Base-by-base conservation (phyloP, 1,139 yeast species). In the Debaryomyces psychrophilus region DNA sequence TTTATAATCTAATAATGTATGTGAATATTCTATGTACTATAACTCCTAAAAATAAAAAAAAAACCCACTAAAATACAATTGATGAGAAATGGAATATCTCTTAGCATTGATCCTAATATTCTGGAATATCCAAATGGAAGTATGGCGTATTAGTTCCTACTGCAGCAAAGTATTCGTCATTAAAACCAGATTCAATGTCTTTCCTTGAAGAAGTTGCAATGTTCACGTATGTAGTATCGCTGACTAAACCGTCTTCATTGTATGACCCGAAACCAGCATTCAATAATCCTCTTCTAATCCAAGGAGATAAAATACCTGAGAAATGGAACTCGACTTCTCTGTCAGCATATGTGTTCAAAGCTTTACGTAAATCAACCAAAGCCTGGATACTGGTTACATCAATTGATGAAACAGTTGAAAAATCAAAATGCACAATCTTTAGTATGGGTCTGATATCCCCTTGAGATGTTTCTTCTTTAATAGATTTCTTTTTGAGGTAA, bases 301-400 rank as follows among this genome's bases (percentile, higher is more conserved):
- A 90, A 8, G 93, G 90, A 47, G 89, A 84, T 45, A 86, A 70
- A 34, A 92, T 82, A 22, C 97, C 96, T 11, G 89, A 82, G 62
- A 92, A 90, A 64, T 92, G 97, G 69, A 85, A 85, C 65, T 90
- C 97, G 46, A 90, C 93, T 55, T 87, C 92, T 49, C 87, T 75
- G 60, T 88, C 92, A 34, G 95, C 88, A 59, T 87, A 89, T 46
- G 74, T 76, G 64, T 85, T 84, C 48, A 89, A 67, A 7, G 90
- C 84, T 53, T 83, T 85, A 55, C 88, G 77, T 58, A 88, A 73
- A 62, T 90, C 97, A 45, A 85, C 83, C 50, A 90, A 71, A 2
- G 86, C 77, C 66, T 89, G 96, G 36, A 90, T 72, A 38, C 93
- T 85, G 1, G 97, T 87, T 6, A 88, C 79, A 65, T 90, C 97